Evolutionary conservation across 306 rosid genomes (phyloP).

Genomic region (Medicago truncatula): DNA sequence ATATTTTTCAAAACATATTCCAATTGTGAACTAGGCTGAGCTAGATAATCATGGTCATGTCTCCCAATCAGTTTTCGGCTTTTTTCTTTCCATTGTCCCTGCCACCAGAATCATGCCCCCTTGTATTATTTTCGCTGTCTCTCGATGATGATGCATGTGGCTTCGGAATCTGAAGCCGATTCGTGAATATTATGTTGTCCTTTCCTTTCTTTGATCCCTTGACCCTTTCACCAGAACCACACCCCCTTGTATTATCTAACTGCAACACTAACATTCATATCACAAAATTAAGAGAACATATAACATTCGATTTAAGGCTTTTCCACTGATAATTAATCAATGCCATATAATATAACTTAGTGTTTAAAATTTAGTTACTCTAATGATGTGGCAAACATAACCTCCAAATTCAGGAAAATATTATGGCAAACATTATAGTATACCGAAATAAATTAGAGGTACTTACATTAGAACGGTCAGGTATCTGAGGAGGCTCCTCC

Average conservation of each 20-base stretch:
- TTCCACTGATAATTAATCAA: not conserved
- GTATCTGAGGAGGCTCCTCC: not conserved
- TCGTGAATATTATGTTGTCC: not conserved
- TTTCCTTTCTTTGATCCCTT: not conserved
- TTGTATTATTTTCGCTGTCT: too few relatives aligned
- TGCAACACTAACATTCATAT: too few relatives aligned
- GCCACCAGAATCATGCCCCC: too few relatives aligned
- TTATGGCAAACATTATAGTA: too few relatives aligned
- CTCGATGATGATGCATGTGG: too few relatives aligned
- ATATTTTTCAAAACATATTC: too few relatives aligned
- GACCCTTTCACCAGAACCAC: not conserved
- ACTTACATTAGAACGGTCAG: not conserved
- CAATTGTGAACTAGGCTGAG: not conserved
- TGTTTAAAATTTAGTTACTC: not conserved
- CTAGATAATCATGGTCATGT: not conserved
- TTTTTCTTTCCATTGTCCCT: too few relatives aligned
- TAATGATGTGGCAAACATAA: not conserved
- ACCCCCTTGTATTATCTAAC: not conserved
- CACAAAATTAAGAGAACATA: not conserved
- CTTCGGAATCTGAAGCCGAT: too few relatives aligned
- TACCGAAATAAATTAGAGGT: too few relatives aligned
- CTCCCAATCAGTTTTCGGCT: too few relatives aligned
- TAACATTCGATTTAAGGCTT: not conserved
- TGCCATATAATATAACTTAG: too few relatives aligned
- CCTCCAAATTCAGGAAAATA: too few relatives aligned